Evolutionary conservation across 2,329 filamentous ascomycete species (phyloP), one percentile per base, ranked within the genome.

Genomic region (Apiospora saccharicola): DNA sequence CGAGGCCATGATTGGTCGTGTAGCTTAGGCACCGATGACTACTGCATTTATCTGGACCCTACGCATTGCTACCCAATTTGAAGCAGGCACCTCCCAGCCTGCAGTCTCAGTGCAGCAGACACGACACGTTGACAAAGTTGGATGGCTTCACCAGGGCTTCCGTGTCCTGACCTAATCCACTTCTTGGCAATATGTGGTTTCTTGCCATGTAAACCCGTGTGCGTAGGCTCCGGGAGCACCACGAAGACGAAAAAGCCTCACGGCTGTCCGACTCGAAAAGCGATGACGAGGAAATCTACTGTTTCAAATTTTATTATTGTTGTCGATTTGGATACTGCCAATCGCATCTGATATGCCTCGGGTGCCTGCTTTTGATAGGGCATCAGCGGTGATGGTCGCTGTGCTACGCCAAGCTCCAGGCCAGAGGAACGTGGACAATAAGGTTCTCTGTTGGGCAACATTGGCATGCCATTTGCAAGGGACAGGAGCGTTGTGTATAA

Each of bases 31-130:
- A 80, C 74, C 79, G 73, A 77, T 77, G 73, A 64, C 57, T 75
- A 71, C 71, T 73, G 76, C 51, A 72, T 71, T 73, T 75, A 74
- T 79, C 82, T 80, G 79, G 83, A 82, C 82, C 75, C 76, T 43
- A 57, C 80, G 84, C 84, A 84, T 86, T 81, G 82, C 79, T 85
- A 83, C 84, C 84, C 84, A 83, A 86, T 81, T 77, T 73, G 70
- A 76, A 75, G 75, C 76, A 76, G 75, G 75, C 74, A 76, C 67
- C 57, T 70, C 73, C 72, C 72, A 74, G 70, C 71, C 73, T 75
- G 72, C 72, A 51, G 71, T 68, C 69, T 71, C 71, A 70, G 73
- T 76, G 75, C 76, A 75, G 74, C 75, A 72, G 68, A 75, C 72
- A 75, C 53, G 71, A 73, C 72, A 73, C 70, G 72, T 74, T 72